Conservation (phyloP, 2,329 filamentous ascomycete species). For the Thermothelomyces thermophilus region DNA sequence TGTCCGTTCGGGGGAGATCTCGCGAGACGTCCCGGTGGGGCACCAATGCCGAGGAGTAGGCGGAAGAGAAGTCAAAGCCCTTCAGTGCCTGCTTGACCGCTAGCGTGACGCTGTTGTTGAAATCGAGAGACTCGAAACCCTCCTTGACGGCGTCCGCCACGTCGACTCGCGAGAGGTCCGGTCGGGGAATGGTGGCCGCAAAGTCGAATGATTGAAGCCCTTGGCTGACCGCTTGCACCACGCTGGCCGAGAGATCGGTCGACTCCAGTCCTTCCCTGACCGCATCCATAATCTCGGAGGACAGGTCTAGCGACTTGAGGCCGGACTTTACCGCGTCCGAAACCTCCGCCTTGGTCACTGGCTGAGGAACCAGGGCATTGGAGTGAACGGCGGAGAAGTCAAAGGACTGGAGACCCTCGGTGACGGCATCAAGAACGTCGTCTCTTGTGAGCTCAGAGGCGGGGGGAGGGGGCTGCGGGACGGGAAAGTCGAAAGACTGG, state of each 20-base stretch:
- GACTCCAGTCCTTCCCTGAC: constrained; percentile 25
- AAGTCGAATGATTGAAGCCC: constrained; percentile 26
- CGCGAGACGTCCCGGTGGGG: constrained; percentile 10
- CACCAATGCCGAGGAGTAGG: constrained; percentile 20
- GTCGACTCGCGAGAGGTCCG: constrained; percentile 18
- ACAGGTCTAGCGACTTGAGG: constrained; percentile 31
- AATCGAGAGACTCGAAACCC: constrained; percentile 21
- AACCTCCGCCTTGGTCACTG: constrained; percentile 21
- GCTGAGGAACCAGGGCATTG: constrained; percentile 20
- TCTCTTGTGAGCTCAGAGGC: constrained; percentile 16
- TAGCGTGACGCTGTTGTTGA: constrained; percentile 7
- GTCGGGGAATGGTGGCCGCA: constrained; percentile 13
- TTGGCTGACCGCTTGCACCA: constrained; percentile 20
- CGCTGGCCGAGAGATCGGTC: constrained; percentile 20
- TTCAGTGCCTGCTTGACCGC: constrained; percentile 22
- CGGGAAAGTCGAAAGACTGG: constrained; percentile 41
- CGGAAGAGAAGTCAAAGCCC: constrained; percentile 24
- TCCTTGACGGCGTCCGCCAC: constrained; percentile 24
- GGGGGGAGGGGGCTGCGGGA: constrained; percentile 1
- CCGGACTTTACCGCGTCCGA: constrained; percentile 22
- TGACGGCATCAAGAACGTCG: constrained; percentile 25
- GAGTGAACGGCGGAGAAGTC: constrained; percentile 21
- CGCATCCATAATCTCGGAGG: constrained; percentile 22
- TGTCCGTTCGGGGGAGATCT: not conserved
- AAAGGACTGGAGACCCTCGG: constrained; percentile 21